phyloP scores from a whole-genome alignment of 1,139 yeast species.

The Debaryomyces singareniensis region DNA sequence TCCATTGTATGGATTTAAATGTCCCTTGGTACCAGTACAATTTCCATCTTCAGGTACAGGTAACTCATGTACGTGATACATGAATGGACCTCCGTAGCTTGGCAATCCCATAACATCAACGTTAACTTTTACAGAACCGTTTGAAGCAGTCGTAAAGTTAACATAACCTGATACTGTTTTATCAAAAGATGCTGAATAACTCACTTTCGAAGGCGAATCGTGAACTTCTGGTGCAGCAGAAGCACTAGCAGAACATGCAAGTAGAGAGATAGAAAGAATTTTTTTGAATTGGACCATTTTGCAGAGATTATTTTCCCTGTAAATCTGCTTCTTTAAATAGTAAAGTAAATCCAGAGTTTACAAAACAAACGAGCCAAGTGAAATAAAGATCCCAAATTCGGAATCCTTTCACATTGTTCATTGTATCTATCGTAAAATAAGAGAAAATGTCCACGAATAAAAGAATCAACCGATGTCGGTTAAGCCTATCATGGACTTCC shows the following conservation, averaged over 20 bases:
- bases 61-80: slow-evolving; percentile 34
- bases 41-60: slow-evolving; percentile 35
- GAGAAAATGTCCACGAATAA: no score
- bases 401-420: no score
- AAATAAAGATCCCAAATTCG: no score
- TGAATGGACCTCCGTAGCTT: slow-evolving; percentile 32
- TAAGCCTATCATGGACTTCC: no score
- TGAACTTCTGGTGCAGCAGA: slow-evolving; percentile 19
- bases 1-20: slow-evolving; percentile 38
- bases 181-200: slow-evolving; percentile 18
- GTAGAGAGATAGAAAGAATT: slow-evolving; percentile 5
- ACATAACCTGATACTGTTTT: slow-evolving; percentile 22
- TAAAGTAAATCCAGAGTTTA: no score
- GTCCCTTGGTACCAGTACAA: slow-evolving; percentile 32
- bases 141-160: slow-evolving; percentile 20
- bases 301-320: no score
- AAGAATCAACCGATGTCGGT: no score
- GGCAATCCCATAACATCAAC: slow-evolving; percentile 32
- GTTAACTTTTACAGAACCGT: slow-evolving; percentile 27
- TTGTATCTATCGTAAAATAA: no score
- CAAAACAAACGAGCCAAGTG: no score
- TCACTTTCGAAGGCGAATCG: slow-evolving; percentile 20
- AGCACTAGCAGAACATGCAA: slow-evolving; percentile 9
- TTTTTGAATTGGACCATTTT: no score
- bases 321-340: no score